phyloP scores from a whole-genome alignment of 192 early-diverging fungal species.

The Phlyctochytrium bullatum region DNA sequence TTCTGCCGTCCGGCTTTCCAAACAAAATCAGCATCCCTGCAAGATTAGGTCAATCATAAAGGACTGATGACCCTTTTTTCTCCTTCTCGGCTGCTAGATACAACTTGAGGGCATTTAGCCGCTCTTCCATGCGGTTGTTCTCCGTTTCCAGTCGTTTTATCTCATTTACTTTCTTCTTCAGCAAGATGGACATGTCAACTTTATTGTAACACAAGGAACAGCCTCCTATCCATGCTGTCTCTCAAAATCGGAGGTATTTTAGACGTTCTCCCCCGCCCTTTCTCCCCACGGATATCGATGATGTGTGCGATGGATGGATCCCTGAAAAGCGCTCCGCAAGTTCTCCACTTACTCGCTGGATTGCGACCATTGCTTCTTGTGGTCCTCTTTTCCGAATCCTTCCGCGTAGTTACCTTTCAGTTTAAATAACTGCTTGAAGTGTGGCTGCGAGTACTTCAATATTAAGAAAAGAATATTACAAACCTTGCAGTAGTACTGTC shows the following conservation, averaged over 20 bases:
- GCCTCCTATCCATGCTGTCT: no score
- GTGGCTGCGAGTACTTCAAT: conserved; percentile 14
- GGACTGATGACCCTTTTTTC: conserved; percentile 12
- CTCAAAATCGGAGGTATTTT: no score
- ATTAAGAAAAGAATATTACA: background rate
- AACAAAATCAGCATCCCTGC: conserved; percentile 6
- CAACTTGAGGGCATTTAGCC: conserved; percentile 14
- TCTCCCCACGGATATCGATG: no score
- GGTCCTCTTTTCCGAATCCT: conserved; percentile 49
- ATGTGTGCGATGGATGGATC: no score
- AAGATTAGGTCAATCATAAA: background rate
- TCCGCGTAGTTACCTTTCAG: conserved; percentile 60
- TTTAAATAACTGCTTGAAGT: conserved; percentile 55
- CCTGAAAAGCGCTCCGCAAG: no score
- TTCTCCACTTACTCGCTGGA: background rate
- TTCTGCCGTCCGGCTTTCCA: conserved; percentile 19
- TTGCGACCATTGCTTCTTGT: conserved; percentile 39
- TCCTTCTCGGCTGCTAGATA: conserved; percentile 9
- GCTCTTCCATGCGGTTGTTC: conserved; percentile 24
- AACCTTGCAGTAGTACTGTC: conserved; percentile 40
- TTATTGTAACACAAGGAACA: background rate
- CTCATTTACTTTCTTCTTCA: conserved; percentile 3
- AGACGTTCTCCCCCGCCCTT: no score
- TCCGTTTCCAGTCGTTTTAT: conserved; percentile 14
- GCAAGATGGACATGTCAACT: background rate